phyloP scores from a whole-genome alignment of 2,329 filamentous ascomycete genomes.

The Sphaerulina musiva region DNA sequence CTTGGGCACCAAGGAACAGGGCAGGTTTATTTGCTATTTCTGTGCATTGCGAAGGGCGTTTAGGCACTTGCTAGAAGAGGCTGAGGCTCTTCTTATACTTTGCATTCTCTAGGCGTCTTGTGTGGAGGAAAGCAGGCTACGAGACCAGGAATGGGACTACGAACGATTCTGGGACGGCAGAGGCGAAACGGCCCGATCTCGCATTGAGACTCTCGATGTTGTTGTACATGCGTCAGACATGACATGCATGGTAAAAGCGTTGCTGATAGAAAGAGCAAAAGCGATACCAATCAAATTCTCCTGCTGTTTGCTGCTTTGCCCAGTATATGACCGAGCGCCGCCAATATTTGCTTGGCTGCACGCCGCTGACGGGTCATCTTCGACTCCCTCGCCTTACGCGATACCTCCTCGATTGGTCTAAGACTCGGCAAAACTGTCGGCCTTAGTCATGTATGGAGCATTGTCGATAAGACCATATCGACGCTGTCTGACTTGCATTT shows the following conservation, averaged over 20 bases:
- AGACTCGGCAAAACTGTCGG: neutral
- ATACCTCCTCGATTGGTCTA: neutral
- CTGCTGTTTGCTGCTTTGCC: neutral
- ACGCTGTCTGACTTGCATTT: neutral
- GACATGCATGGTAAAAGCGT: neutral
- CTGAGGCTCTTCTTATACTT: neutral
- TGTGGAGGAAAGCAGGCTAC: constrained; percentile 2
- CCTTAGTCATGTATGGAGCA: neutral
- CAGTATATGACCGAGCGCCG: no score
- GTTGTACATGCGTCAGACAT: neutral
- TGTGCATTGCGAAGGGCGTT: constrained; percentile 6
- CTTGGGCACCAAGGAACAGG: neutral
- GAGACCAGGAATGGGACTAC: constrained; percentile 9
- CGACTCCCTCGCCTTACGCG: no score
- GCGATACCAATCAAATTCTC: neutral
- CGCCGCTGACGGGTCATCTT: neutral
- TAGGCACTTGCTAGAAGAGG: neutral
- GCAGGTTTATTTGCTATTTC: neutral
- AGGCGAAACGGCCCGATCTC: neutral
- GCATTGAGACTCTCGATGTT: neutral
- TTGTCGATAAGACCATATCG: neutral
- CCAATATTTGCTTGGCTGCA: neutral
- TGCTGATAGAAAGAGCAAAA: neutral
- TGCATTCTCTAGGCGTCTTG: constrained; percentile 10
- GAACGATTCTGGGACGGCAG: constrained; percentile 1